These are phyloP conservation scores for Spathaspora jeffriesii DNA, from an alignment of 1,139 yeast genomes.

Conservation along the genomic window DNA sequence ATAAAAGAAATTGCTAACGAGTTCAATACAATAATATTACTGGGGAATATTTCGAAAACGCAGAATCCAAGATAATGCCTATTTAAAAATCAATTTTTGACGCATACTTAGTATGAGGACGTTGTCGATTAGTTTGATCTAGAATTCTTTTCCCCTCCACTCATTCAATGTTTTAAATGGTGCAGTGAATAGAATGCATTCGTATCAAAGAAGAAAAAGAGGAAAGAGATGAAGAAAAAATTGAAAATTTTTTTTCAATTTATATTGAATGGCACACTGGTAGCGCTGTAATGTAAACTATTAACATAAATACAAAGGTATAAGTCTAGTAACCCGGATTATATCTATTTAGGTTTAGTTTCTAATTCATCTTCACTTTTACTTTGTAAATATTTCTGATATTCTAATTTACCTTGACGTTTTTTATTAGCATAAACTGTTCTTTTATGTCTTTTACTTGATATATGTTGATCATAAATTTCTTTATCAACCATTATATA, in stretches of 20 bases:
- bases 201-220: slow-evolving; percentile 41
- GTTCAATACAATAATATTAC: too few species aligned
- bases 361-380: not conserved
- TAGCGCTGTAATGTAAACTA: not conserved
- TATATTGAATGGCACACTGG: not conserved
- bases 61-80: slow-evolving; percentile 35
- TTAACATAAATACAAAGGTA: too few species aligned
- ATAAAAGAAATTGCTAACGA: not conserved
- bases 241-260: not conserved
- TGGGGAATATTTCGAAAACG: slow-evolving; percentile 33
- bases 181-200: slow-evolving; percentile 65
- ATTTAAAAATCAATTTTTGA: slow-evolving; percentile 11
- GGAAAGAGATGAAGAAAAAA: slow-evolving; percentile 6
- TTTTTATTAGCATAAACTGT: slow-evolving; percentile 6
- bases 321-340: not conserved
- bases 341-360: not conserved
- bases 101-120: slow-evolving; percentile 41
- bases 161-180: slow-evolving; percentile 48
- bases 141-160: slow-evolving; percentile 50
- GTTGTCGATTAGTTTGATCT: slow-evolving; percentile 26
- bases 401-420: slow-evolving; percentile 15
- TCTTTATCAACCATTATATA: slow-evolving; percentile 73
- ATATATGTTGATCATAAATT: slow-evolving; percentile 67
- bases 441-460: slow-evolving; percentile 61
- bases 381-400: not conserved